Percentiles rank a stretch among this genome's conserved stretches.
Evolutionary conservation across 2,329 filamentous ascomycete genomes (phyloP).

Genomic region (Colletotrichum scovillei): DNA sequence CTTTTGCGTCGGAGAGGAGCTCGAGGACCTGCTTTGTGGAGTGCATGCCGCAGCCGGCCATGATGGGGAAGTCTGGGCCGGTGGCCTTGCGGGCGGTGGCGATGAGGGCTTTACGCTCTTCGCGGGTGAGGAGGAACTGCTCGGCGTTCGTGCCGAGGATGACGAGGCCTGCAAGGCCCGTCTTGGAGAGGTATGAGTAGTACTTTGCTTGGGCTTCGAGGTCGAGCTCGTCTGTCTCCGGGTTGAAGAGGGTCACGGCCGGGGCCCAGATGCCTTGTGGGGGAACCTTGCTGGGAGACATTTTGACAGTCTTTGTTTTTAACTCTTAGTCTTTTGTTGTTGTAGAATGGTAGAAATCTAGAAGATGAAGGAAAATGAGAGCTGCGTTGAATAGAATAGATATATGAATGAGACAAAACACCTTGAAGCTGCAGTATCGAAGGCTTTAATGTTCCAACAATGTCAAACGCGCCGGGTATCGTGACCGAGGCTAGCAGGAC

Average conservation of each 20-base stretch:
- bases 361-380: not conserved
- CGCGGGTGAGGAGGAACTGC: slow-evolving; percentile 67
- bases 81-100: slow-evolving; percentile 64
- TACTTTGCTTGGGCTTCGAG: slow-evolving; percentile 60
- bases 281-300: slow-evolving; percentile 36
- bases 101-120: slow-evolving; percentile 68
- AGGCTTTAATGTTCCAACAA: slow-evolving; percentile 12
- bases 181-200: slow-evolving; percentile 61
- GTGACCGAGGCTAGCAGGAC: slow-evolving; percentile 18
- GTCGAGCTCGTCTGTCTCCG: slow-evolving; percentile 58
- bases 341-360: not conserved
- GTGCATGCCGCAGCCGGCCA: slow-evolving; percentile 73
- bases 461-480: not conserved
- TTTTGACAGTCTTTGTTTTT: not conserved
- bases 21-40: slow-evolving; percentile 73
- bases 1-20: slow-evolving; percentile 66
- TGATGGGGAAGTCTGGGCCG: slow-evolving; percentile 65
- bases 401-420: not conserved
- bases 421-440: not conserved
- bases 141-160: slow-evolving; percentile 68
- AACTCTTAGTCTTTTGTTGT: too few relatives aligned
- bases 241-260: slow-evolving; percentile 66
- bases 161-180: slow-evolving; percentile 62
- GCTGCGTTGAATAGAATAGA: not conserved
- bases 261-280: slow-evolving; percentile 60